Evolutionary conservation across 192 early-diverging fungal genomes (phyloP), one percentile per base, ranked within the genome.

Genomic region (Backusella tarrabulga): DNA sequence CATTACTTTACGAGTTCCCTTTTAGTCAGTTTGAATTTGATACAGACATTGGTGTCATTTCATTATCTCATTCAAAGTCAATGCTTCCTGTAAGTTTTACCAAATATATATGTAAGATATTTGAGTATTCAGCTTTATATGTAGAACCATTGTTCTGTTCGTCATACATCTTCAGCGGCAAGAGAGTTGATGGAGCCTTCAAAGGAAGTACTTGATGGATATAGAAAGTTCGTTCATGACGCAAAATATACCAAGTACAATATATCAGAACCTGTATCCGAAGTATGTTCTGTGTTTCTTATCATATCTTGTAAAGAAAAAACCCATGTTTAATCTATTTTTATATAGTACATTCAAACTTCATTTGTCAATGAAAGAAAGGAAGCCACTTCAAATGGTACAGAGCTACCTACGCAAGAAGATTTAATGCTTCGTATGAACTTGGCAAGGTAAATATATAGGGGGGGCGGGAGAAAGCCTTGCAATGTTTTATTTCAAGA

Each of bases 1-100:
- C 85, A 6, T 84, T 95, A 6, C 81, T 76, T 12, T 95, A 93
- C 66, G 79, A 79, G n/a, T 95, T 91, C 68, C 93, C 93, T 4
- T 95, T 79, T 84, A 89, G 88, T 72, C 83, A 86, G 42, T 90
- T 92, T 69, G 88, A 93, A n/a, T 88, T 93, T 77, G 85, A 88
- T 14, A 90, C 88, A 12, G 92, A 90, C 75, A 75, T 92, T 76
- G 85, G 89, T 35, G 54, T 91, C 2, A 80, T 95, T 32, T 84
- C 91, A 17, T 75, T 95, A 17, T 93, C 92, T 15, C 73, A 79
- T 21, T 90, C 89, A 19, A 95, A 92, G 72, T 91, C 92, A 38
- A 83, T 95, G 56, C 76, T 95, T 29, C 91, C 89, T 34, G 89
- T 88, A 83, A 83, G 81, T 41, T 44, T 40, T 32, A 46, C 34